A percentile compares a stretch with the other conserved stretches of the same genome.
Evolutionary conservation across 2,329 filamentous ascomycete genomes (phyloP).

Genomic region (Rachicladosporium sp.): DNA sequence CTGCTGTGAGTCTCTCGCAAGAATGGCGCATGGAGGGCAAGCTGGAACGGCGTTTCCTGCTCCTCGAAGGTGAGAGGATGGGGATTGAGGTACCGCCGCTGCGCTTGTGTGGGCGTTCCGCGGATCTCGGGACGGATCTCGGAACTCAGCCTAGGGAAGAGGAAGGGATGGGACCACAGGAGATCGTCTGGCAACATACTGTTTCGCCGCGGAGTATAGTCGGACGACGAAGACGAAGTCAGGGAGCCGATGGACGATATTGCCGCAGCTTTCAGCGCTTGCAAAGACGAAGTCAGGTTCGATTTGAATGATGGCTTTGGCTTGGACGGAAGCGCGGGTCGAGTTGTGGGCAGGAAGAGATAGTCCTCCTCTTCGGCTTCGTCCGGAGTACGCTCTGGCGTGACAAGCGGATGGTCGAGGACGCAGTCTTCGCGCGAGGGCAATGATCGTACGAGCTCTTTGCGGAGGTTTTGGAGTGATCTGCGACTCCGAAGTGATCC

Average conservation of each 20-base stretch:
- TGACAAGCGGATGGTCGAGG: constrained; percentile 45
- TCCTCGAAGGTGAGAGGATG: constrained; percentile 29
- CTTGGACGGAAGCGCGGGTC: constrained; percentile 25
- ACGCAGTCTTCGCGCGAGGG: constrained; percentile 41
- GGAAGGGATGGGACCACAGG: constrained; percentile 45
- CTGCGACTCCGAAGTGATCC: constrained; percentile 22
- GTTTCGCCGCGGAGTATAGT: constrained; percentile 1
- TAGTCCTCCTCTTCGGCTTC: constrained; percentile 22
- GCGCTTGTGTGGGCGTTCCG: constrained; percentile 41
- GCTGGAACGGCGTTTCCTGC: constrained; percentile 25
- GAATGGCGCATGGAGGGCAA: constrained; percentile 23
- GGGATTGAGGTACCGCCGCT: constrained; percentile 51
- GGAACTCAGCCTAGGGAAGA: constrained; percentile 46
- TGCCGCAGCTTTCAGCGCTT: constrained; percentile 48
- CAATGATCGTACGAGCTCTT: constrained; percentile 36
- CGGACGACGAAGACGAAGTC: background rate
- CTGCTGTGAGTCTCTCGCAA: constrained; percentile 22
- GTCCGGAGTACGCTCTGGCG: constrained; percentile 16
- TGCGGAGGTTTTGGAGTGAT: constrained; percentile 28
- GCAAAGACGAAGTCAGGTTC: constrained; percentile 50
- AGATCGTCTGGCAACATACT: constrained; percentile 40
- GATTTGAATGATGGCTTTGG: constrained; percentile 45
- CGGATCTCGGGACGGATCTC: constrained; percentile 47
- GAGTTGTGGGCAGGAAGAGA: constrained; percentile 19
- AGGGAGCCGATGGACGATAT: constrained; percentile 39